These are phyloP conservation scores for Margaritispora aquatica DNA, from an alignment of 495 filamentous ascomycete species.

Conservation along the genomic window DNA sequence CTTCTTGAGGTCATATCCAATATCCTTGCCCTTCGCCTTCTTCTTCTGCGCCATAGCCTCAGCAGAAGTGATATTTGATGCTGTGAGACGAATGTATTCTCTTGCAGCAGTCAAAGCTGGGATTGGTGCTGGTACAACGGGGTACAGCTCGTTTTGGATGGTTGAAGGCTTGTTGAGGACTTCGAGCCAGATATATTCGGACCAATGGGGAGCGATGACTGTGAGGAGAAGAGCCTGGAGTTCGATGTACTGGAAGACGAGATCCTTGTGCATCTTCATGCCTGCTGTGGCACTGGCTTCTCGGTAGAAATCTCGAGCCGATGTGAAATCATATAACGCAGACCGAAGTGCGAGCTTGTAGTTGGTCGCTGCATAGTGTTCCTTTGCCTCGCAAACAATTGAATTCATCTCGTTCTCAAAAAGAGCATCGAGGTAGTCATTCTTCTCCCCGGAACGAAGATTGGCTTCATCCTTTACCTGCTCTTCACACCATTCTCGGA, in stretches of 20 bases:
- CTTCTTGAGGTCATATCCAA: slow-evolving; percentile 78
- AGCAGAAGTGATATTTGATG: slow-evolving; percentile 76
- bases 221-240: slow-evolving; percentile 78
- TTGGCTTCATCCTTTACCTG: slow-evolving; percentile 58
- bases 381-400: slow-evolving; percentile 66
- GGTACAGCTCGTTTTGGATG: slow-evolving; percentile 76
- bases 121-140: slow-evolving; percentile 55
- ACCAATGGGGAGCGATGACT: slow-evolving; percentile 86
- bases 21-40: slow-evolving; percentile 81
- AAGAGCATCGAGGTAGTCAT: slow-evolving; percentile 76
- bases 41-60: slow-evolving; percentile 76
- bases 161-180: slow-evolving; percentile 68
- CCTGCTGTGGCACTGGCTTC: slow-evolving; percentile 67
- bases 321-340: slow-evolving; percentile 81
- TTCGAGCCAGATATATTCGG: slow-evolving; percentile 90
- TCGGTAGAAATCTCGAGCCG: slow-evolving; percentile 85
- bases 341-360: slow-evolving; percentile 93
- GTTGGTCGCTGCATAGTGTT: slow-evolving; percentile 70
- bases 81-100: slow-evolving; percentile 71
- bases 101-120: slow-evolving; percentile 65
- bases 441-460: slow-evolving; percentile 66
- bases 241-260: slow-evolving; percentile 71
- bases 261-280: slow-evolving; percentile 75
- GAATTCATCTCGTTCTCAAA: slow-evolving; percentile 92
- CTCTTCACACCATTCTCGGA: slow-evolving; percentile 92